A percentile compares a stretch with the other conserved stretches of the same genome.
Conservation (phyloP, 2,329 filamentous ascomycete species). For the Hymenoscyphus infarciens region DNA sequence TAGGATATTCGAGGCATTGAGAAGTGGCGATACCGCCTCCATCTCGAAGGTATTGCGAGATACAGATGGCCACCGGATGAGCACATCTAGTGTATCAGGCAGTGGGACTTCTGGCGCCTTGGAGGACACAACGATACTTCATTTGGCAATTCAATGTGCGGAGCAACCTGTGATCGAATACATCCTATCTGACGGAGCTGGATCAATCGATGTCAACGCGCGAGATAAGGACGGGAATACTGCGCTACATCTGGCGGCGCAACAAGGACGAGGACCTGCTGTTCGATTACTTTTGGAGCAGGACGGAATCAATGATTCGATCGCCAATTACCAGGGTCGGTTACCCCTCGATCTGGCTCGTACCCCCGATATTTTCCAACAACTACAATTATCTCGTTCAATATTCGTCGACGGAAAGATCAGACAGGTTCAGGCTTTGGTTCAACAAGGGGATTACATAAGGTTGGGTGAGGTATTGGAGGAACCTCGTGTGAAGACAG, state of each 20-base stretch:
- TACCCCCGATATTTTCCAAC: constrained; percentile 92
- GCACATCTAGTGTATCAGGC: constrained; percentile 38
- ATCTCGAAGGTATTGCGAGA: constrained; percentile 84
- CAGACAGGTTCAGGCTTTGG: constrained; percentile 76
- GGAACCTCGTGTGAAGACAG: constrained; percentile 79
- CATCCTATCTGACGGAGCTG: constrained; percentile 72
- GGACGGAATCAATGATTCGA: constrained; percentile 79
- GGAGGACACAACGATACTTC: constrained; percentile 85
- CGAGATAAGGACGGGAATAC: constrained; percentile 94
- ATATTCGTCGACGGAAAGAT: constrained; percentile 86
- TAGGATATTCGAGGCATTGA: constrained; percentile 85
- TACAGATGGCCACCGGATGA: constrained; percentile 42
- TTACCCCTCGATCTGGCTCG: constrained; percentile 84
- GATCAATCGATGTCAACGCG: constrained; percentile 76
- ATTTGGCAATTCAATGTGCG: constrained; percentile 92
- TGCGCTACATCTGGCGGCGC: constrained; percentile 81
- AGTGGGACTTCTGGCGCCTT: constrained; percentile 41
- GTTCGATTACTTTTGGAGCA: constrained; percentile 83
- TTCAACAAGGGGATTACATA: constrained; percentile 70
- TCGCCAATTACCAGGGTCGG: constrained; percentile 80
- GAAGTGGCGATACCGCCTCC: constrained; percentile 83
- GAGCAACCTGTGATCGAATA: constrained; percentile 91
- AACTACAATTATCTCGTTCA: constrained; percentile 84
- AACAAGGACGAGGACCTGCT: constrained; percentile 73
- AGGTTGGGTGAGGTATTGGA: constrained; percentile 75